Base-by-base conservation (phyloP, 176 grass and related monocot genomes). In the Carex littledalei region DNA sequence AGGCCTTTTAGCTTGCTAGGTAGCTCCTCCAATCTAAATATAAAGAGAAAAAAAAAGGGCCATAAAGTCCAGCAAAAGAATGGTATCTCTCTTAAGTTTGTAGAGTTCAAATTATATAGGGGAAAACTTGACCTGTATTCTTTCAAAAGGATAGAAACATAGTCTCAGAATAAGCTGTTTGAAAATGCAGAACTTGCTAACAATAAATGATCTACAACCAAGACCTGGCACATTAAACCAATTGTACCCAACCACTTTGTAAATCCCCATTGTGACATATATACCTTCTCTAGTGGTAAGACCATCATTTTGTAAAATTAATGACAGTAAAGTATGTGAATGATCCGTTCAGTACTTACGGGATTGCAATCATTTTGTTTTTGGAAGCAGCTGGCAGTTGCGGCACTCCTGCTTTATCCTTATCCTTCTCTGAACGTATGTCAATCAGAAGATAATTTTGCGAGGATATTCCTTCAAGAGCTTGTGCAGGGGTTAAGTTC, bases 341-440 rank as follows among this genome's bases (percentile, higher is more conserved):
- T 39, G 18, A 55, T 77, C 22, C 21, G 17, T 55, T 31, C 4
- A 18, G 45, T 59, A 74, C 89, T 8, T 92, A 95, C 91, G 93
- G 88, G 72, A 98, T 69, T 34, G 88, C 87, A 84, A 98, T 85
- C 78, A 98, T 73, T 84, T 86, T 92, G 85, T 93, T 95, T 88
- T 95, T 93, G 0, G 87, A 90, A 85, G 84, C 90, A 7, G 89
- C 81, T 0, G 95, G 95, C 49, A 98, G 88, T 79, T 90, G 87
- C 16, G 95, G 95, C 78, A 95, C 91, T 69, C 95, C 95, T 35
- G 91, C 85, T 89, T 93, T 93, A 85, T 72, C 82, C 88, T 95
- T 98, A 43, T 98, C 93, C 85, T 98, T 94, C 83, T 98, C 93
- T n/a, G 67, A 89, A 24, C 93, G 87, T 71, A 95, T 86, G 18